Evolutionary conservation across 129 eudicot species (phyloP), one percentile per base, ranked within the genome.

Genomic region (Centaurea solstitialis): DNA sequence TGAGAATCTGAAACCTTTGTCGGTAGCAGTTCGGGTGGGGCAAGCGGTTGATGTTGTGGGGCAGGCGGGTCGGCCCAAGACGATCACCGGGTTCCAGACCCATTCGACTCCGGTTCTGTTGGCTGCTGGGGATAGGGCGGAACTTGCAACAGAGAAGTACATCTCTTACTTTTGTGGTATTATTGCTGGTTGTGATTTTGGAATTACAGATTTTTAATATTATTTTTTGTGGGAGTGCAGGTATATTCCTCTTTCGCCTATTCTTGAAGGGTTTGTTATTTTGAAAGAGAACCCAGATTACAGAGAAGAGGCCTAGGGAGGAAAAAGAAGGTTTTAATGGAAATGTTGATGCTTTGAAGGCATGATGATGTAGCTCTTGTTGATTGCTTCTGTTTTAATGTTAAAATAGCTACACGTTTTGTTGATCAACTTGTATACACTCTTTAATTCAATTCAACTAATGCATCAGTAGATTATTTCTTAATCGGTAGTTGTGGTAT

Each of bases 1-100:
- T 77, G 99, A 96, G 84, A 90, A 96, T 75, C 86, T 96, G 79
- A 96, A 96, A 81, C 98, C 99, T 22, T 84, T 96, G 40, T 87
- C 99, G 6, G 99, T 96, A 5, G 97, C 99, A 33, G 99, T 96
- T 50, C 89, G 99, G 38, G 99, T 95, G 17, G 99, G 99, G 7
- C 99, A 95, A 75, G 99, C 99, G 9, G 98, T 95, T 74, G 99
- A 95, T 84, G 99, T 95, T 65, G 99, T 96, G 11, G 99, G 99
- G 6, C 99, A 96, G 85, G 99, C 99, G 0, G 99, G 99, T 70
- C 90, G 99, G 7, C 99, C 99, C 71, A 96, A 96, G 84, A 96
- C 99, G 50, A 96, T 96, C 13, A 96, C 99, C 4, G 99, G 99
- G 59, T 96, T 96, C 85, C 99, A 96, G 85, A 96, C 99, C 68